These are phyloP conservation scores for Bacidia gigantensis DNA, from an alignment of 495 filamentous ascomycete species.

Conservation along the genomic window DNA sequence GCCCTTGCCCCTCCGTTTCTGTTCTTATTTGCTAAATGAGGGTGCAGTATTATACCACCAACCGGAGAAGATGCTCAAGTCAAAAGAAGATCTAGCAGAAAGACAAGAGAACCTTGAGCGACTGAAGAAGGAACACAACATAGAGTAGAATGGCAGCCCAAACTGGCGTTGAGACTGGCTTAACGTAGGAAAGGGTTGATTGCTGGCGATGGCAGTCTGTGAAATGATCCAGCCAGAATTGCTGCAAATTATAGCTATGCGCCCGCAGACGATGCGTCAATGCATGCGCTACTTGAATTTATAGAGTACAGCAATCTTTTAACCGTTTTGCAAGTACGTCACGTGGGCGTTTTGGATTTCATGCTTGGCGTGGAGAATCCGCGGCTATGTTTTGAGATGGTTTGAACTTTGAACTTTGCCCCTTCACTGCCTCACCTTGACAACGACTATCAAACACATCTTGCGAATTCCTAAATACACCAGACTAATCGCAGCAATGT, in stretches of 20 bases:
- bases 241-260: no score
- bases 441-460: no score
- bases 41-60: constrained; percentile 85
- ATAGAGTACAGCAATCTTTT: no score
- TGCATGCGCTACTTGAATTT: no score
- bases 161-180: background rate
- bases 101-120: constrained; percentile 95
- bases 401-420: background rate
- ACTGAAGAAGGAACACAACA: constrained; percentile 93
- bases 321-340: no score
- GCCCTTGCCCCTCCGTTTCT: constrained; percentile 8
- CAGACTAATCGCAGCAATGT: background rate
- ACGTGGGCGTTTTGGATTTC: no score
- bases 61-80: constrained; percentile 88
- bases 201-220: no score
- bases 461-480: no score
- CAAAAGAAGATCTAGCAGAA: constrained; percentile 87
- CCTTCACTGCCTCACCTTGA: background rate
- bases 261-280: no score
- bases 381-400: background rate
- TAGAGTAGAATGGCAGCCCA: constrained; percentile 31
- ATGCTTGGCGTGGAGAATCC: background rate
- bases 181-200: no score
- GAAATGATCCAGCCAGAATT: no score
- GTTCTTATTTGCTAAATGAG: background rate